Evolutionary conservation across 108 stramenopile genomes (phyloP).

Genomic region (Nitzschia sp.): DNA sequence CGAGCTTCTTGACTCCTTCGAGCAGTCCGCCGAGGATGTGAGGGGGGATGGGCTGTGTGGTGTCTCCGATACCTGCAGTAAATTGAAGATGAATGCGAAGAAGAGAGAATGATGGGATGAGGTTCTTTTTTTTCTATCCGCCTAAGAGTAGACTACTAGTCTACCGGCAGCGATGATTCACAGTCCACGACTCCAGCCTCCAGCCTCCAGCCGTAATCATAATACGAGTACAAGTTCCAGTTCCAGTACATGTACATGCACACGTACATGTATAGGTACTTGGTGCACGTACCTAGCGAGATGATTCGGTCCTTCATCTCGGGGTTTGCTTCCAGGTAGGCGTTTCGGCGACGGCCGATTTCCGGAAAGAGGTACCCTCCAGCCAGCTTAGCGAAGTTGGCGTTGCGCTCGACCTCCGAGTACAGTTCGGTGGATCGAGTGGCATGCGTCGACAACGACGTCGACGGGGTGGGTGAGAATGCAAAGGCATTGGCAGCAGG

Average conservation of each 20-base stretch:
- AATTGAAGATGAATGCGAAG: no score
- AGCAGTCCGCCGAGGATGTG: conserved; percentile 93
- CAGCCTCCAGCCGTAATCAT: no score
- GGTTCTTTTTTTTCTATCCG: no score
- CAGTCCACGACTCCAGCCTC: no score
- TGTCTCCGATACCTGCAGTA: conserved; percentile 98
- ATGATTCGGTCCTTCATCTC: conserved; percentile 90
- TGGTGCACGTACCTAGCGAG: no score
- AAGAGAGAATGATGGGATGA: no score
- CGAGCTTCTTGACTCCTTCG: conserved; percentile 80
- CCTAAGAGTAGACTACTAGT: no score
- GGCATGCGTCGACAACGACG: not conserved
- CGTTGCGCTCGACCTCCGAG: conserved; percentile 77
- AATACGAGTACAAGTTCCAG: no score
- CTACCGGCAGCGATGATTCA: no score
- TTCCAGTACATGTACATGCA: no score
- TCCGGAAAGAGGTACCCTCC: conserved; percentile 97
- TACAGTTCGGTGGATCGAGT: not conserved
- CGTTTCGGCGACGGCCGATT: conserved; percentile 93
- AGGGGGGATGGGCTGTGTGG: conserved; percentile 94
- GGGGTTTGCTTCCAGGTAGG: conserved; percentile 90
- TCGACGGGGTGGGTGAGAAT: not conserved
- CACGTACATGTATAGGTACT: no score
- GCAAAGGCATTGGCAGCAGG: not conserved
- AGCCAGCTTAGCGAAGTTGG: conserved; percentile 88